Evolutionary conservation across 805 yeast genomes (phyloP).

Genomic region (Candida coleopterorum): DNA sequence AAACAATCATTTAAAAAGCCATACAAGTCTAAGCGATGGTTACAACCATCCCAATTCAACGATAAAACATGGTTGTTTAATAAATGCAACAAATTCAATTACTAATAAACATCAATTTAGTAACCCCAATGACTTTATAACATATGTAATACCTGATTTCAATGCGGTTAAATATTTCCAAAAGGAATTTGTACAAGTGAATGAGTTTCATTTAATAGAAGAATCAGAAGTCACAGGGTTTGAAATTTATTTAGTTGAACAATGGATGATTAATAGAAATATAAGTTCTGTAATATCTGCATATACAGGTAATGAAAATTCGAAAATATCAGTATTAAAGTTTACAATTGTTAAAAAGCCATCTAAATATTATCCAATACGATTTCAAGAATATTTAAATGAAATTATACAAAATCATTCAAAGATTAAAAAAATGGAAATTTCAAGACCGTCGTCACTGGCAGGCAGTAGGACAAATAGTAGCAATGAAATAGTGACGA

Average conservation of each 20-base stretch:
- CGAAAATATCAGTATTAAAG: conserved; percentile 53
- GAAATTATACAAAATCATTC: conserved; percentile 65
- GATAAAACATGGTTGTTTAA: background rate
- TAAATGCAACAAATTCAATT: conserved; percentile 1
- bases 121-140: conserved; percentile 20
- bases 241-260: conserved; percentile 89
- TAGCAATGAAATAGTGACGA: conserved; percentile 1
- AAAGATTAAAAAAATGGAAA: conserved; percentile 52
- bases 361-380: conserved; percentile 43
- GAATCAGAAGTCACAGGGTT: conserved; percentile 60
- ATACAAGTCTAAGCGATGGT: background rate
- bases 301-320: conserved; percentile 78
- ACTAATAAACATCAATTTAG: background rate
- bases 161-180: conserved; percentile 47
- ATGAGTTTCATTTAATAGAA: conserved; percentile 39
- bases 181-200: conserved; percentile 27
- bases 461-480: conserved; percentile 4
- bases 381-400: conserved; percentile 56
- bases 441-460: conserved; percentile 7
- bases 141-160: conserved; percentile 52
- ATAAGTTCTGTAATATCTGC: conserved; percentile 68
- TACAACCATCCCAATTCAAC: background rate
- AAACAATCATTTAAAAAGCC: background rate
- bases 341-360: conserved; percentile 50
- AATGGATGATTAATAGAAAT: conserved; percentile 79